Evolutionary conservation across 2,329 filamentous ascomycete genomes (phyloP).

Genomic region (Arthrobotrys conoides): DNA sequence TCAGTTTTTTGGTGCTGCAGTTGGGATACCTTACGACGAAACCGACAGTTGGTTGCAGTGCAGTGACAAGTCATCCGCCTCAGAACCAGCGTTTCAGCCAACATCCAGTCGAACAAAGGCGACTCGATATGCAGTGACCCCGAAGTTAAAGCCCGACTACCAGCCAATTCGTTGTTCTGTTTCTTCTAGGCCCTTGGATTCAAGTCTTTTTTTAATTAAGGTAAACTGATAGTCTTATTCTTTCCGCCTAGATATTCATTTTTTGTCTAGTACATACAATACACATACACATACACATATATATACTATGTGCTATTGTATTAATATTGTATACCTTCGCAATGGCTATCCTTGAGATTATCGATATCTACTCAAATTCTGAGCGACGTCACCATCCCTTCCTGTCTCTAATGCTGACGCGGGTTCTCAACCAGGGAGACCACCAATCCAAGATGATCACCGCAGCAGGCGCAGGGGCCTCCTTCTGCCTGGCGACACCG

Average conservation of each 20-base stretch:
- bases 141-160: conserved; percentile 23
- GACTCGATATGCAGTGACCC: conserved; percentile 53
- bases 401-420: conserved; percentile 47
- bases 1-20: conserved; percentile 28
- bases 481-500: conserved; percentile 63
- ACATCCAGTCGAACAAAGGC: conserved; percentile 46
- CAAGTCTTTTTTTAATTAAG: conserved; percentile 25
- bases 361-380: conserved; percentile 41
- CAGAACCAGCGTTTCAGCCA: conserved; percentile 57
- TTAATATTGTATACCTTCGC: conserved; percentile 7
- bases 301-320: conserved; percentile 11
- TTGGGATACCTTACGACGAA: conserved; percentile 41
- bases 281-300: not conserved
- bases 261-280: not conserved
- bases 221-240: conserved; percentile 34
- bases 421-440: conserved; percentile 50
- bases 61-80: conserved; percentile 35
- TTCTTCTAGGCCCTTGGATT: conserved; percentile 14
- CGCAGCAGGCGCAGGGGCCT: conserved; percentile 63
- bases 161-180: conserved; percentile 29
- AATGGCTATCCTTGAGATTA: conserved; percentile 43
- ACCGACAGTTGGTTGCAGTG: conserved; percentile 32
- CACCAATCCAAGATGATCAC: conserved; percentile 64
- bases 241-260: conserved; percentile 33
- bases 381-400: conserved; percentile 41